Evolutionary conservation across 495 filamentous ascomycete genomes (phyloP).

Genomic region (Penicillium riverlandense): DNA sequence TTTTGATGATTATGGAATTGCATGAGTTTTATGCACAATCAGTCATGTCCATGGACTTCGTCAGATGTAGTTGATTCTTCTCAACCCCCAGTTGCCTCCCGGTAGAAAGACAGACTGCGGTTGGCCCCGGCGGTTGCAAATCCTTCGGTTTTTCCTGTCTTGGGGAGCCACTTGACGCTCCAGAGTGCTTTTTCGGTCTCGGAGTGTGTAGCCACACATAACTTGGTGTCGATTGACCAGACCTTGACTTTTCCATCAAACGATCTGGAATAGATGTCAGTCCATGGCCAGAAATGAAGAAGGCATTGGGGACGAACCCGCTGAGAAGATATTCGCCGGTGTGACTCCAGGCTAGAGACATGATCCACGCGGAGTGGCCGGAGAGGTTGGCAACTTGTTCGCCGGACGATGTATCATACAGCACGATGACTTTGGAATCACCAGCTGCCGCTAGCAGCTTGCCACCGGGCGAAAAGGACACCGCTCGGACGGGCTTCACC

Average conservation of each 20-base stretch:
- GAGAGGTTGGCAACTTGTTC: constrained; percentile 83
- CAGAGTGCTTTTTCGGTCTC: constrained; percentile 84
- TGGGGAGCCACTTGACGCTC: constrained; percentile 84
- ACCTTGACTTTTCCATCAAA: constrained; percentile 93
- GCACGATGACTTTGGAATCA: constrained; percentile 76
- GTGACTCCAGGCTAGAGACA: constrained; percentile 83
- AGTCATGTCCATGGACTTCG: constrained; percentile 6
- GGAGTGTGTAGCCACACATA: constrained; percentile 87
- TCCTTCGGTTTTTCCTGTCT: constrained; percentile 65
- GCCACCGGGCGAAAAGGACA: constrained; percentile 80
- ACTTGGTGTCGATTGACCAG: constrained; percentile 76
- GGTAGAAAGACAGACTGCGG: constrained; percentile 75
- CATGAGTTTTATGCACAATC: constrained; percentile 11
- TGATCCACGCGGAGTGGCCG: constrained; percentile 78
- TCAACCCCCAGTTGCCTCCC: constrained; percentile 77
- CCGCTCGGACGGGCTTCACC: constrained; percentile 71
- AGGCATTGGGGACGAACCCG: constrained; percentile 44
- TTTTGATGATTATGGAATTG: constrained; percentile 3
- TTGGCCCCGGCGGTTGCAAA: constrained; percentile 84
- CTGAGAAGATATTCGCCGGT: constrained; percentile 91
- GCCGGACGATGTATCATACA: constrained; percentile 87
- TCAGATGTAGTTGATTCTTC: constrained; percentile 3
- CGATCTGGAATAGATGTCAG: constrained; percentile 39
- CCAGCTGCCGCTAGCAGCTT: constrained; percentile 88
- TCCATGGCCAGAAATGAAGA: background rate